Evolutionary conservation across 2,329 filamentous ascomycete species (phyloP).

Genomic region (Fusarium sororula): DNA sequence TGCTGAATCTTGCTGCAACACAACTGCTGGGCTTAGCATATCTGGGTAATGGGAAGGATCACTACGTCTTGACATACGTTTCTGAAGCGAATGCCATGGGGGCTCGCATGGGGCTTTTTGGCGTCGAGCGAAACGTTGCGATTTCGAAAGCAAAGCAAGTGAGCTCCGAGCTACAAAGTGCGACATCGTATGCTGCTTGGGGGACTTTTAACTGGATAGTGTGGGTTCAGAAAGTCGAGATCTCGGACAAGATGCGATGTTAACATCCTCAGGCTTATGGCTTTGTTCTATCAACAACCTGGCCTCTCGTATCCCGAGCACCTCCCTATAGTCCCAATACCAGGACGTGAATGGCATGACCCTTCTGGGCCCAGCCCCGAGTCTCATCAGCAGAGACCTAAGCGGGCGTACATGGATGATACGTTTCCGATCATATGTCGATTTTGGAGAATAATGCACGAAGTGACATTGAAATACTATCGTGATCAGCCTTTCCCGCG

Average conservation of each 20-base stretch:
- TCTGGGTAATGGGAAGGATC: conserved; percentile 48
- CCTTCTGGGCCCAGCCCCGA: not conserved
- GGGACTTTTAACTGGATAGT: conserved; percentile 51
- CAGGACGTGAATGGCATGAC: conserved; percentile 12
- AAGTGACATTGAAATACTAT: conserved; percentile 44
- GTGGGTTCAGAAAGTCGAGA: conserved; percentile 39
- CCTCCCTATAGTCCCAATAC: conserved; percentile 36
- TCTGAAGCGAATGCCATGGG: conserved; percentile 44
- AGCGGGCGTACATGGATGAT: conserved; percentile 36
- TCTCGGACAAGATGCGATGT: not conserved
- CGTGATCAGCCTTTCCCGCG: conserved; percentile 15
- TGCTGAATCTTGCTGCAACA: conserved; percentile 44
- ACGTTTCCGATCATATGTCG: conserved; percentile 46
- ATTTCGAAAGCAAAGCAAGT: conserved; percentile 17
- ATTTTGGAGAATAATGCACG: conserved; percentile 52
- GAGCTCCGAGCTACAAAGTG: conserved; percentile 4
- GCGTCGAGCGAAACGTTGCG: conserved; percentile 2
- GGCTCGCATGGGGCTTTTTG: conserved; percentile 44
- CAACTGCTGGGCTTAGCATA: conserved; percentile 48
- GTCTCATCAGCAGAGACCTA: not conserved
- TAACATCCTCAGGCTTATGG: conserved; percentile 18
- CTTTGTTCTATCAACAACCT: conserved; percentile 37
- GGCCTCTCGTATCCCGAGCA: conserved; percentile 36
- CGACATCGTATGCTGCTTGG: conserved; percentile 42
- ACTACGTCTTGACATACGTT: conserved; percentile 45